Percentiles rank a stretch among this genome's conserved stretches.
Evolutionary conservation across 345 rosid genomes (phyloP).

Genomic region (Pistacia vera): DNA sequence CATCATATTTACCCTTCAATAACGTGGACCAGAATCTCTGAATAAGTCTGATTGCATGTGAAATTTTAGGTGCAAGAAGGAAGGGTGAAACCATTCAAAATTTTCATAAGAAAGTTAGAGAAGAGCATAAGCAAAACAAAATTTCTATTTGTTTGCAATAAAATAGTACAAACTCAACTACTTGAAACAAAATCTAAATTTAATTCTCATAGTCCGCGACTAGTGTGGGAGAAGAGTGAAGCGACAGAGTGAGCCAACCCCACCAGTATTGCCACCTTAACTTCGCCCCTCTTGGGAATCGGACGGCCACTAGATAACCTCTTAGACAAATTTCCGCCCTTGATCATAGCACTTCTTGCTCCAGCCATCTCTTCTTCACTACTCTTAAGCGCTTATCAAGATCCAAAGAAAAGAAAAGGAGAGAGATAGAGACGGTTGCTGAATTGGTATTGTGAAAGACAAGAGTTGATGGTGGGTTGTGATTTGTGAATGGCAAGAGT

Average conservation of each 20-base stretch:
- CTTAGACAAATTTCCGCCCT: slow-evolving; percentile 30
- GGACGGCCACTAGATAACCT: slow-evolving; percentile 45
- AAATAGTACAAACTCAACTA: not conserved
- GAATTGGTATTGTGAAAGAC: no score
- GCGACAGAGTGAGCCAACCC: slow-evolving; percentile 60
- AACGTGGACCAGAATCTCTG: no score
- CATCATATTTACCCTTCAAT: no score
- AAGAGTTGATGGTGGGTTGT: not conserved
- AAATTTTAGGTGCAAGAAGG: no score
- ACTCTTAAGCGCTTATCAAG: no score
- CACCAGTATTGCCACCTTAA: slow-evolving; percentile 65
- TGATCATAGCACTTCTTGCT: slow-evolving; percentile 27
- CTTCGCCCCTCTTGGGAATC: slow-evolving; percentile 75
- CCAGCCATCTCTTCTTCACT: slow-evolving; percentile 34
- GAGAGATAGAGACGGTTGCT: not conserved
- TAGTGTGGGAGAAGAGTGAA: slow-evolving; percentile 46
- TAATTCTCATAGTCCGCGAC: slow-evolving; percentile 8
- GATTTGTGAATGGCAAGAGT: no score
- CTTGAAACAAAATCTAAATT: no score
- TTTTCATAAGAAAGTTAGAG: no score
- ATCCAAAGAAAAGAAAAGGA: not conserved
- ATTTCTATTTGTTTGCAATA: not conserved
- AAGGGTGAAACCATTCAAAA: no score
- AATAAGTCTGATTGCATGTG: no score
- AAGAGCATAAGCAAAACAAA: no score